A percentile compares a stretch with the other conserved stretches of the same genome.
Evolutionary conservation across 345 rosid genomes (phyloP).

Genomic region (Eucalyptus sp.): DNA sequence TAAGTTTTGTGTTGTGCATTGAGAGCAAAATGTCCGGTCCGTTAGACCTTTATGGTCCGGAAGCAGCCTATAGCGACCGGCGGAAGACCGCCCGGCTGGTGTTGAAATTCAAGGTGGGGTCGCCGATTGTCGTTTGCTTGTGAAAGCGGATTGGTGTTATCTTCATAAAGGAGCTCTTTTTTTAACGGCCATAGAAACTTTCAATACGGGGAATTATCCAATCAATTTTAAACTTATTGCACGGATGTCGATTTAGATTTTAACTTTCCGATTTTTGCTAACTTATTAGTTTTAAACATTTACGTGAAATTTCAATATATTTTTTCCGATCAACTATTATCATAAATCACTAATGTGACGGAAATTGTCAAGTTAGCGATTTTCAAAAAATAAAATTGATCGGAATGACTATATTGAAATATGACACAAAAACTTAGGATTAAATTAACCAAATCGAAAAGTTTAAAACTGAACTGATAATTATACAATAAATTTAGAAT

Average conservation of each 20-base stretch:
- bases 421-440: accelerated
- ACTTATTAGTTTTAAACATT: neutral
- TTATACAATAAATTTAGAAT: accelerated
- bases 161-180: neutral
- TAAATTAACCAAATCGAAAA: accelerated
- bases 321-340: accelerated
- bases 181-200: neutral
- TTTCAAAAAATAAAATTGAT: accelerated
- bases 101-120: neutral
- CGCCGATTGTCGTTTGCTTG: neutral
- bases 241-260: accelerated
- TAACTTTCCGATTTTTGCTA: accelerated
- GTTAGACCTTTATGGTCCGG: neutral
- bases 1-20: neutral
- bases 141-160: neutral
- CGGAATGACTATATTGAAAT: accelerated
- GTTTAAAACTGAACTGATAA: accelerated
- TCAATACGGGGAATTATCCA: accelerated
- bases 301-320: accelerated
- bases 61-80: neutral
- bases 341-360: no score
- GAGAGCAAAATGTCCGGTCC: neutral
- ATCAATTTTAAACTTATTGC: accelerated
- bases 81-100: neutral
- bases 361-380: neutral